Evolutionary conservation across 2,329 filamentous ascomycete genomes (phyloP).

Genomic region (Uncinocarpus reesii): DNA sequence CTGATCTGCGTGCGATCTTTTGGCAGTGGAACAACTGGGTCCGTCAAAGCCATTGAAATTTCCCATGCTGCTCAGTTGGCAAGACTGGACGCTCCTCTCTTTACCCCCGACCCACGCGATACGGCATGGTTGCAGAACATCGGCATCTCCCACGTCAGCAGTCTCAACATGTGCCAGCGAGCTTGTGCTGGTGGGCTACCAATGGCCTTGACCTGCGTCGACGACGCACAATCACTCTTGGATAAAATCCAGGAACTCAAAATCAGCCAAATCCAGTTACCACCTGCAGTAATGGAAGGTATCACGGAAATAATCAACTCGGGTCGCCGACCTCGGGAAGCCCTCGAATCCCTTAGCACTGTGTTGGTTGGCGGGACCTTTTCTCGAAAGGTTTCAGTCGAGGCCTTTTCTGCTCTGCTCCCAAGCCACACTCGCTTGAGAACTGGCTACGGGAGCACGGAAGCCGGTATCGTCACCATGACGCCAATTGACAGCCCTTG

Average conservation of each 20-base stretch:
- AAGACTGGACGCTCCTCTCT: neutral
- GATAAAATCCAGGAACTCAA: neutral
- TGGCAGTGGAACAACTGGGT: neutral
- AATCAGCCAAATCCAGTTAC: neutral
- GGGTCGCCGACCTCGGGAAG: neutral
- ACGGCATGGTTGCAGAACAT: neutral
- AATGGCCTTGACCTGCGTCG: neutral
- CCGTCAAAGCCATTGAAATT: neutral
- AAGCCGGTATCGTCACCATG: neutral
- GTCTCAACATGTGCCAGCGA: neutral
- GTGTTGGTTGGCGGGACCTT: neutral
- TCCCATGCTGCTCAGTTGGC: neutral
- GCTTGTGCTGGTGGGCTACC: neutral
- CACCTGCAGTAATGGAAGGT: neutral
- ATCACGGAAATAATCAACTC: neutral
- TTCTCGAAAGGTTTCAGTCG: constrained; percentile 1
- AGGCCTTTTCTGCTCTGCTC: neutral
- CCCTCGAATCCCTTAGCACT: neutral
- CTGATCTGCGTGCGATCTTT: neutral
- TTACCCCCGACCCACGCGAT: neutral
- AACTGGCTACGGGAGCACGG: neutral
- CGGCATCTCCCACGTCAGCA: neutral
- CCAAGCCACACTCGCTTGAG: neutral
- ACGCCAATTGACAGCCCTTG: neutral
- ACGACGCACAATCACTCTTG: neutral